Evolutionary conservation across 83 land plant genomes (phyloP).

Genomic region (Picea mariana): DNA sequence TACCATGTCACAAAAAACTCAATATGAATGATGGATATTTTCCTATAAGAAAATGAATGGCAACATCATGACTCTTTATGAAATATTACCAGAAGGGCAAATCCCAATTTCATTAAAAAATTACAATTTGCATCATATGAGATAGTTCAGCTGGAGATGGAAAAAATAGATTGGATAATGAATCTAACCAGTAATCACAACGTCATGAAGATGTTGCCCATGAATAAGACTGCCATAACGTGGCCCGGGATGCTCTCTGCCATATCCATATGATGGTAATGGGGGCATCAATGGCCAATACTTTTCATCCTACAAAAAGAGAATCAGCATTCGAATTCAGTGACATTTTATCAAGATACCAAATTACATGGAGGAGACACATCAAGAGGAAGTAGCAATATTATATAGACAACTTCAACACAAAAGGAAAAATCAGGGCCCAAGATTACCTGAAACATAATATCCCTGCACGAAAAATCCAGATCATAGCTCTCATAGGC

Average conservation of each 20-base stretch:
- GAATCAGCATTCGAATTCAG: background rate
- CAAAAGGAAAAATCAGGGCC: no score
- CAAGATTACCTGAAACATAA: no score
- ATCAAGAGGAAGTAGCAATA: no score
- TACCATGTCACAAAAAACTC: background rate
- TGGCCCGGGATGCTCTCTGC: conserved; percentile 89
- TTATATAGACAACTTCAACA: no score
- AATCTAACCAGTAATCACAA: conserved; percentile 83
- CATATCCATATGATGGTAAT: conserved; percentile 93
- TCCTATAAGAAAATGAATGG: conserved; percentile 1
- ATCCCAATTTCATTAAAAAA: background rate
- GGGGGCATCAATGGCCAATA: conserved; percentile 87
- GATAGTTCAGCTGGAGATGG: background rate
- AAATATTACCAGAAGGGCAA: background rate
- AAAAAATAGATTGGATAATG: background rate
- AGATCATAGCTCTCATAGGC: no score
- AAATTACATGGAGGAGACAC: background rate
- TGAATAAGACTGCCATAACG: conserved; percentile 92
- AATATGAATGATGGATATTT: background rate
- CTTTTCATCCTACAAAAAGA: conserved; percentile 59
- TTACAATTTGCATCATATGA: background rate
- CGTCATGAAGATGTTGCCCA: conserved; percentile 87
- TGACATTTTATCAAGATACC: background rate
- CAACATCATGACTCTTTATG: background rate
- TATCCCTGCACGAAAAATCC: no score